These are phyloP conservation scores for Wickerhamomyces ciferrii DNA, from an alignment of 805 yeast species.

Conservation along the genomic window DNA sequence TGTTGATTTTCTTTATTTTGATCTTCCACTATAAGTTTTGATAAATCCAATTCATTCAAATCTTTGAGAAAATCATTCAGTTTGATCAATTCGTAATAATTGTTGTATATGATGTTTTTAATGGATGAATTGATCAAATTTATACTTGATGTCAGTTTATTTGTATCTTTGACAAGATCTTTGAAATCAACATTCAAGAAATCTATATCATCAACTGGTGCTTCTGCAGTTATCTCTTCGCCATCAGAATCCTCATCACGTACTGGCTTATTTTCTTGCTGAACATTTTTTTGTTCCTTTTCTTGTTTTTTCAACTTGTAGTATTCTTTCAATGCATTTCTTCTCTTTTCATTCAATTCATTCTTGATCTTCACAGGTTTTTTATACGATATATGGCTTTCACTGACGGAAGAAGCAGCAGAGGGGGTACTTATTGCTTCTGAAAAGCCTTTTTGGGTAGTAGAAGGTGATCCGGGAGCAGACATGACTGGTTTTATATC, in stretches of 20 bases:
- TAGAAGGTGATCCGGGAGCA: background rate
- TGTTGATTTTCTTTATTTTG: slow-evolving; percentile 1
- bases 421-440: background rate
- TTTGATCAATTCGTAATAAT: slow-evolving; percentile 68
- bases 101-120: slow-evolving; percentile 69
- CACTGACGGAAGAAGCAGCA: background rate
- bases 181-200: slow-evolving; percentile 24
- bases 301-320: slow-evolving; percentile 31
- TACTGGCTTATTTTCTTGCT: background rate
- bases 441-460: background rate
- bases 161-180: slow-evolving; percentile 29
- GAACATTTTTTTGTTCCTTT: slow-evolving; percentile 3
- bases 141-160: slow-evolving; percentile 36
- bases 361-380: slow-evolving; percentile 18
- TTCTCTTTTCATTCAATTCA: slow-evolving; percentile 23
- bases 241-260: slow-evolving; percentile 21
- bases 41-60: slow-evolving; percentile 21
- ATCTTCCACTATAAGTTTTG: slow-evolving; percentile 1
- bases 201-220: slow-evolving; percentile 20
- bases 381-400: slow-evolving; percentile 16
- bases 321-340: slow-evolving; percentile 37
- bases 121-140: slow-evolving; percentile 54
- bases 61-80: slow-evolving; percentile 50
- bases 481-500: background rate
- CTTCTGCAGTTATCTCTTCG: slow-evolving; percentile 15